These are phyloP conservation scores for Maudiozyma serrabonitensis DNA, from an alignment of 805 yeast species.

Conservation along the genomic window DNA sequence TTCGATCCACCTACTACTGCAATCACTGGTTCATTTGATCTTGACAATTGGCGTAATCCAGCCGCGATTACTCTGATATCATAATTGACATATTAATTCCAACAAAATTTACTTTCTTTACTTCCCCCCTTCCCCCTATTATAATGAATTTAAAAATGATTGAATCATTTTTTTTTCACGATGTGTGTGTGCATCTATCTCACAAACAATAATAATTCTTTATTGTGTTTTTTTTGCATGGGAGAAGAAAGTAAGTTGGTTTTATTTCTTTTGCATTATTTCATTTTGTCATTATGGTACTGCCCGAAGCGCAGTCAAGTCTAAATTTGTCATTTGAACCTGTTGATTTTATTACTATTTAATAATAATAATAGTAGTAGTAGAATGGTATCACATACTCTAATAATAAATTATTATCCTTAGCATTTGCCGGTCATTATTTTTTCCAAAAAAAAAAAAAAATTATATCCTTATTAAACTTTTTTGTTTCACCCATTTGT, in stretches of 20 bases:
- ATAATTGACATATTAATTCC: neutral
- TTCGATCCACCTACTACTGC: neutral
- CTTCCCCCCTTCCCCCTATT: no score
- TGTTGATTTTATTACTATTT: slow-evolving; percentile 13
- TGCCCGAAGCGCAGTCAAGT: slow-evolving; percentile 31
- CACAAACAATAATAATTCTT: no score
- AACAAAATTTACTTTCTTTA: neutral
- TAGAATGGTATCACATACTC: neutral
- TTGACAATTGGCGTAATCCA: slow-evolving; percentile 39
- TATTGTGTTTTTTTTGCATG: neutral
- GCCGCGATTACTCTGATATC: slow-evolving; percentile 30
- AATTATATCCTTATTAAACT: no score
- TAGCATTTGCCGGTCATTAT: no score
- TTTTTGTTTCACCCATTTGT: no score
- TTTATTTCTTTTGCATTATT: neutral
- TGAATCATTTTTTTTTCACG: no score
- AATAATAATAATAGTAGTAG: neutral
- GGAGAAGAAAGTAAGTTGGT: no score
- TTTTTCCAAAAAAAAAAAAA: no score
- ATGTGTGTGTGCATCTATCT: no score
- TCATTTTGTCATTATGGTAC: slow-evolving; percentile 4
- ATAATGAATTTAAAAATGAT: no score
- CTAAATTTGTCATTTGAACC: slow-evolving; percentile 20
- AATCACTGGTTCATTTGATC: slow-evolving; percentile 25
- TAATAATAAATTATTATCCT: no score